phyloP scores from a whole-genome alignment of 495 filamentous ascomycete species.

The Podospora anserina region DNA sequence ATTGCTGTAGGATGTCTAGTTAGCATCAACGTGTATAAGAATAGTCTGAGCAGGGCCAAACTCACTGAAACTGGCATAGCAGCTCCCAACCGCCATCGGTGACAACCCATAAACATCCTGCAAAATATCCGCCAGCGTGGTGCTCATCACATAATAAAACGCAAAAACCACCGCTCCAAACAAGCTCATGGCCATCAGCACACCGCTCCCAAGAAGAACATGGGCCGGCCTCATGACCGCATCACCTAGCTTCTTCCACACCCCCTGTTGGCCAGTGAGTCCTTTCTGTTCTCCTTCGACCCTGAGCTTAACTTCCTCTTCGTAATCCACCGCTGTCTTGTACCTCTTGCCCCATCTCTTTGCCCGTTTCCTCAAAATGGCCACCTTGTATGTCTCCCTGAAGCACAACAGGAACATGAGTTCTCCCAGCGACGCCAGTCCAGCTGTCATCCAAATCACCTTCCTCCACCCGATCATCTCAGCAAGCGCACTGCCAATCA shows the following conservation, averaged over 20 bases:
- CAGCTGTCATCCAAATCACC: constrained; percentile 53
- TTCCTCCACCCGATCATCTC: constrained; percentile 57
- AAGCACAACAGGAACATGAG: constrained; percentile 46
- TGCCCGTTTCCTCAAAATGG: constrained; percentile 46
- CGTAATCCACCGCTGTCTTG: constrained; percentile 18
- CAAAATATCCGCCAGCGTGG: constrained; percentile 52
- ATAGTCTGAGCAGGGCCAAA: not conserved
- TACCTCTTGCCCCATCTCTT: constrained; percentile 29
- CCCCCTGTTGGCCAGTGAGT: not conserved
- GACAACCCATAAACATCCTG: constrained; percentile 45
- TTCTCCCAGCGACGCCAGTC: constrained; percentile 47
- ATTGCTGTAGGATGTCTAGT: constrained; percentile 38
- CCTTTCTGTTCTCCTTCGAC: constrained; percentile 34
- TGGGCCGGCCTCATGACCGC: constrained; percentile 47
- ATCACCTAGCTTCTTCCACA: constrained; percentile 31
- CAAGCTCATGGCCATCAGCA: constrained; percentile 49
- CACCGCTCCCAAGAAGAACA: constrained; percentile 47
- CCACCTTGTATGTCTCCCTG: constrained; percentile 50
- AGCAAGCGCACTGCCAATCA: constrained; percentile 59
- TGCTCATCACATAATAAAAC: constrained; percentile 54
- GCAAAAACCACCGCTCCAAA: constrained; percentile 50
- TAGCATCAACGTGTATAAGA: constrained; percentile 19
- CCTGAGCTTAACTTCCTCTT: constrained; percentile 37
- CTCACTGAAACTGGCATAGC: constrained; percentile 54
- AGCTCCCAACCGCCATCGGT: constrained; percentile 43